Evolutionary conservation across 495 filamentous ascomycete species (phyloP), one percentile per base, ranked within the genome.

Genomic region (Penicillium ochrochloron): DNA sequence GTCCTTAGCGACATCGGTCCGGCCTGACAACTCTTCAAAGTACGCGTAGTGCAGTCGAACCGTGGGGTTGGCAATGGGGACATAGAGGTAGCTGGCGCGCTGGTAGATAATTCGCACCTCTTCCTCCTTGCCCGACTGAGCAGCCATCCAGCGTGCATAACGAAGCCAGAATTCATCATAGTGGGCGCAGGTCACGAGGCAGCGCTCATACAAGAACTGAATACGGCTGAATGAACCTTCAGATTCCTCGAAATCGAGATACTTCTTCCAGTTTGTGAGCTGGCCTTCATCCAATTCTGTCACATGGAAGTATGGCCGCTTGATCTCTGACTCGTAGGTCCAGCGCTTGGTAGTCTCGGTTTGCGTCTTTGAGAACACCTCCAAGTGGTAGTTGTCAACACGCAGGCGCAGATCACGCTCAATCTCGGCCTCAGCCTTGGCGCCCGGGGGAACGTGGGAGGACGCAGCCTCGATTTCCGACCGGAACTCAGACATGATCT

Each of bases 121-220:
- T 70, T 97, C 92, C 60, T 92, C 88, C 73, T 97, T 97, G 53
- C 82, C 86, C 0, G 84, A 69, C 70, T 97, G 92, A 3, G 87
- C 89, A 66, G 83, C 83, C 93, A 99, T 97, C 95, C 95, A 99
- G 17, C 96, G 84, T n/a, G 91, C 93, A 78, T 97, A 99, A 2
- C 95, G 89, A 61, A 96, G 85, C 95, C 95, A 99, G 76, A 99
- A 97, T 70, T 98, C 94, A 53, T 97, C 94, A 66, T 98, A 97
- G 70, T 95, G 89, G 42, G 95, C 95, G 67, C 91, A 93, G 15
- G 93, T 94, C 15, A 97, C 92, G 33, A 99, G 77, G 67, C 92
- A 97, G 35, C 95, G 89, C 77, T 99, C 95, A 72, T 98, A 98
- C 21, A 99, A 80, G 73, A 94, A 96, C 25, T 88, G 84, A 35